phyloP scores from a whole-genome alignment of 768 basidiomycete genomes.

The Pluteus cervinus region DNA sequence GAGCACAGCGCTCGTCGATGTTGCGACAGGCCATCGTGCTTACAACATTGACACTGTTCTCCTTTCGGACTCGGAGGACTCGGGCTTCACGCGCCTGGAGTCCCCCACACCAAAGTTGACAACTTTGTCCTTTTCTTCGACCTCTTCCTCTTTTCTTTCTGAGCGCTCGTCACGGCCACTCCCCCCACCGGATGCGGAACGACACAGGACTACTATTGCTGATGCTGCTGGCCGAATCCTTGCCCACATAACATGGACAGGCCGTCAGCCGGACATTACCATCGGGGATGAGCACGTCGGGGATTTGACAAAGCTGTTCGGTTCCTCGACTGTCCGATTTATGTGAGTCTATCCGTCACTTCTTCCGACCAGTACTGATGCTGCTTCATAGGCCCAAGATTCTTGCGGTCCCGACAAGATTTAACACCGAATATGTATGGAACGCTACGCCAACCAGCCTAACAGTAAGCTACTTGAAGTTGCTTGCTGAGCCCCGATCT shows the following conservation, averaged over 20 bases:
- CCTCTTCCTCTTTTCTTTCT: conserved; percentile 9
- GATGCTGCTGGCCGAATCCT: conserved; percentile 34
- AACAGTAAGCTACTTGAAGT: conserved; percentile 28
- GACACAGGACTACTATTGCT: conserved; percentile 37
- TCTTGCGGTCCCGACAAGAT: conserved; percentile 56
- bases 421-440: conserved; percentile 57
- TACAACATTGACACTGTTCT: conserved; percentile 45
- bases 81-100: conserved; percentile 1
- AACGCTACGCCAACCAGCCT: conserved; percentile 48
- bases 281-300: conserved; percentile 48
- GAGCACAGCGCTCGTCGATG: conserved; percentile 47
- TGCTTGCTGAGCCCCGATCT: conserved; percentile 2
- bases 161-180: conserved; percentile 10
- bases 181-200: conserved; percentile 10
- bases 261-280: conserved; percentile 43
- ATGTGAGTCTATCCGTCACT: conserved; percentile 31
- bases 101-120: conserved; percentile 1
- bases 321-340: conserved; percentile 46
- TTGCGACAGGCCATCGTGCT: conserved; percentile 40
- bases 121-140: conserved; percentile 6
- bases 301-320: conserved; percentile 50
- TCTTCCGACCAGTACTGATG: conserved; percentile 1
- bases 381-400: conserved; percentile 40
- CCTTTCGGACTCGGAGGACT: conserved; percentile 6
- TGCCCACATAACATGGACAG: conserved; percentile 48